Conservation (phyloP, 225 moss, liverwort and hornwort genomes). For the Climacium dendroides region DNA sequence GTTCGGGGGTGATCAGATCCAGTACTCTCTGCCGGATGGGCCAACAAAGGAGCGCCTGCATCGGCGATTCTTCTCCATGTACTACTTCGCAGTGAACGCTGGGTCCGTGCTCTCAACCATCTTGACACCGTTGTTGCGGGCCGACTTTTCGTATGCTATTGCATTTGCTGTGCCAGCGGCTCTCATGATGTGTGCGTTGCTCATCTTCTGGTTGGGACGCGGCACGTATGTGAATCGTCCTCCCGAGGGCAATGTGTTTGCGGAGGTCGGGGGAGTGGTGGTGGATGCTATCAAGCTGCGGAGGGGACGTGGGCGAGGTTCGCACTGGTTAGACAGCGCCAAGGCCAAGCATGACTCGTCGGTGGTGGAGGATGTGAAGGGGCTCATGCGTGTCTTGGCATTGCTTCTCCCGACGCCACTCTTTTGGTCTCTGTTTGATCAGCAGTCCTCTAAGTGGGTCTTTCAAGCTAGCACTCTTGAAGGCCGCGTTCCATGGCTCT, state of each 20-base stretch:
- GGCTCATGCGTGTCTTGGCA: slow-evolving; percentile 56
- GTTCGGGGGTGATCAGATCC: slow-evolving; percentile 84
- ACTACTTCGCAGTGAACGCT: slow-evolving; percentile 70
- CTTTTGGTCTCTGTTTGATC: slow-evolving; percentile 83
- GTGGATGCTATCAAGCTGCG: slow-evolving; percentile 54
- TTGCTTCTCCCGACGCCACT: slow-evolving; percentile 68
- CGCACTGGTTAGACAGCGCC: slow-evolving; percentile 63
- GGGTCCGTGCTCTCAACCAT: slow-evolving; percentile 74
- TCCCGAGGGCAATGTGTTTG: slow-evolving; percentile 73
- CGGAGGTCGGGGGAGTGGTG: slow-evolving; percentile 39
- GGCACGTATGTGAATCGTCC: slow-evolving; percentile 44
- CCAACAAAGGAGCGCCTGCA: slow-evolving; percentile 52
- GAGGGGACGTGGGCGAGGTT: not conserved
- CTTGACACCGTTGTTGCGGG: slow-evolving; percentile 57
- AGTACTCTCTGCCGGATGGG: slow-evolving; percentile 56
- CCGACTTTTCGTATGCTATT: slow-evolving; percentile 42
- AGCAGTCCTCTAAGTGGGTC: slow-evolving; percentile 89
- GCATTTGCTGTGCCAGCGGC: slow-evolving; percentile 69
- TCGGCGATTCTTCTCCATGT: slow-evolving; percentile 77
- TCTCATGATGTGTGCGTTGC: slow-evolving; percentile 64
- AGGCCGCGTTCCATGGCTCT: slow-evolving; percentile 44
- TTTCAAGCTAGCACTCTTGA: slow-evolving; percentile 66
- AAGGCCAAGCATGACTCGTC: slow-evolving; percentile 46
- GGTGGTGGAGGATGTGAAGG: slow-evolving; percentile 73
- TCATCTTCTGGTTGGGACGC: slow-evolving; percentile 62